Conservation (phyloP, 2,329 filamentous ascomycete species). For the Stenocarpella maydis region DNA sequence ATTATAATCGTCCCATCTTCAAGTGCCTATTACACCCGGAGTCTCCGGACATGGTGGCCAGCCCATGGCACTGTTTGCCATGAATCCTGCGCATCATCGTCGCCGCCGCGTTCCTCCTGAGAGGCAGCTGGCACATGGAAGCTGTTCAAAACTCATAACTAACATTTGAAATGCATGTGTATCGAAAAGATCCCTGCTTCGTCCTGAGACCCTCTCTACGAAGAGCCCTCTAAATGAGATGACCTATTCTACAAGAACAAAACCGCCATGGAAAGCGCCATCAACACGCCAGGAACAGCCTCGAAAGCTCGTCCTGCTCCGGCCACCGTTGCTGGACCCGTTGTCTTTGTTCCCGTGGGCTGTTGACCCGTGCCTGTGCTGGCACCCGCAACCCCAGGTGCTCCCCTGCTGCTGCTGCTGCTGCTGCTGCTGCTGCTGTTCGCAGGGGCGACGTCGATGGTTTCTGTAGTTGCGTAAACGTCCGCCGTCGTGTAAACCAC, state of each 20-base stretch:
- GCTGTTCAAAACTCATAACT: neutral
- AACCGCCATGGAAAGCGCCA: neutral
- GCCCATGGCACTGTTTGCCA: neutral
- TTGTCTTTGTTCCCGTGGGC: constrained; percentile 3
- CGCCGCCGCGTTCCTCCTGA: neutral
- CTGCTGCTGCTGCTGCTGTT: neutral
- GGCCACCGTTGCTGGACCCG: neutral
- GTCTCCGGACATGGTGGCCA: neutral
- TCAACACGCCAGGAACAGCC: neutral
- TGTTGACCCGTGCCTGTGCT: neutral
- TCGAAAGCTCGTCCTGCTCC: neutral
- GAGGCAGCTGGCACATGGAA: neutral
- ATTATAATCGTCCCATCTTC: neutral
- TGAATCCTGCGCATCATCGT: neutral
- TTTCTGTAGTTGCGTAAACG: neutral
- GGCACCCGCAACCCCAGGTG: constrained; percentile 7
- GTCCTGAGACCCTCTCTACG: neutral
- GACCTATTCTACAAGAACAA: neutral
- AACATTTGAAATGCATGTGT: neutral
- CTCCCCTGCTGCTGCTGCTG: neutral
- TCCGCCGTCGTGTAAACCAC: neutral
- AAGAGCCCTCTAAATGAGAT: too few species aligned
- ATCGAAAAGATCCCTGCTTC: neutral
- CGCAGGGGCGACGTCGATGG: neutral
- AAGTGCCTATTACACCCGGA: neutral